Evolutionary conservation across 2,329 filamentous ascomycete species (phyloP).

Genomic region (Colletotrichum siamense): DNA sequence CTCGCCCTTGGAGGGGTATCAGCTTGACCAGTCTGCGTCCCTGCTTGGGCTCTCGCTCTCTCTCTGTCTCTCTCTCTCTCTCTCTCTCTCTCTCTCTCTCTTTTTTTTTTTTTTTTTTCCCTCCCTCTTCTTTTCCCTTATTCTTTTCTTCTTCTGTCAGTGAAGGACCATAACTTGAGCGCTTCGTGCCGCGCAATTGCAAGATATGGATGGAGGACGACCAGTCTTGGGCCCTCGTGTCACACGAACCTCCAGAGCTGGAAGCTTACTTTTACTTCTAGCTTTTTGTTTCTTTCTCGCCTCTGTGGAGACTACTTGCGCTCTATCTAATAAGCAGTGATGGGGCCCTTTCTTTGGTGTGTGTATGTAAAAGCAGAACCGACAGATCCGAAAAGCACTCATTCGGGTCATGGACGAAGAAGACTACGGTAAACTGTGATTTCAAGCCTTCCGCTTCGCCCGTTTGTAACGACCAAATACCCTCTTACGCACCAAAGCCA

Average conservation of each 20-base stretch:
- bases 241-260: neutral
- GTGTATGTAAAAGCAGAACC: neutral
- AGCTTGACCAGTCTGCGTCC: neutral
- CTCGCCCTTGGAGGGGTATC: neutral
- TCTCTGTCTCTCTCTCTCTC: too few relatives aligned
- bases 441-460: slow-evolving; percentile 7
- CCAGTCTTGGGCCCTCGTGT: neutral
- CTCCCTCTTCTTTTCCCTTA: neutral
- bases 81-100: neutral
- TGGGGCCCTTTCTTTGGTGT: neutral
- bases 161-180: neutral
- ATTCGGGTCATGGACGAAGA: neutral
- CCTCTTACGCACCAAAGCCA: slow-evolving; percentile 9
- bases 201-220: neutral
- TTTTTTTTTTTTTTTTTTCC: neutral
- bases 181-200: neutral
- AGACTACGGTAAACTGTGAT: neutral
- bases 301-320: neutral
- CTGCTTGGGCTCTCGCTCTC: too few relatives aligned
- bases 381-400: neutral
- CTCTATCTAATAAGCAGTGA: slow-evolving; percentile 4
- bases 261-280: neutral
- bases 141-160: neutral
- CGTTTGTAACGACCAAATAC: neutral
- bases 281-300: neutral